Conservation (phyloP, 1,284 basidiomycete genomes). For the Marasmius sp. region DNA sequence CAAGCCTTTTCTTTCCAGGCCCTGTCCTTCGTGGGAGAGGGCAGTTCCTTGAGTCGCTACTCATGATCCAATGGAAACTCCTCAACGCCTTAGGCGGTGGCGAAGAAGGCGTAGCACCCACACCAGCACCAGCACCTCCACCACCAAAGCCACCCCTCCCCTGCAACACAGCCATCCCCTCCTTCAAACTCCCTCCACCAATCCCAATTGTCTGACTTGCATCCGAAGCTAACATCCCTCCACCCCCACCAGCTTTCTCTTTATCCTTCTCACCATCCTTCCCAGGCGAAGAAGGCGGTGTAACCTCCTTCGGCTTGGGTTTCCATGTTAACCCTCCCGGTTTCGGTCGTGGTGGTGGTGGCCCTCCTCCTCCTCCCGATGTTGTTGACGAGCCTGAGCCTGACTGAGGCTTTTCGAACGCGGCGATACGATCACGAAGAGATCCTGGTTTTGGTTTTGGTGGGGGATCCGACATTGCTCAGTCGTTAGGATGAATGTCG, state of each 20-base stretch:
- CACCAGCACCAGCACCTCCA: conserved; percentile 18
- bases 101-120: conserved; percentile 19
- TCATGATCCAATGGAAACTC: too few species aligned
- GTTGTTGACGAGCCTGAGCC: too few species aligned
- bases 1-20: too few species aligned
- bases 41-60: too few species aligned
- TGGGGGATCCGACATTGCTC: conserved; percentile 46
- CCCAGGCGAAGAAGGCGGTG: conserved; percentile 50
- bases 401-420: conserved; percentile 73
- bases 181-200: conserved; percentile 72
- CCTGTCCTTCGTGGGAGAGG: too few species aligned
- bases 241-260: conserved; percentile 24
- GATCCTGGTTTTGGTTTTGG: conserved; percentile 67
- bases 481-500: background rate
- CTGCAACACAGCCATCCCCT: conserved; percentile 90
- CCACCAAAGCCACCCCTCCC: conserved; percentile 80
- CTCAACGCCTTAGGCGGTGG: conserved; percentile 38
- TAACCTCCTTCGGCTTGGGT: conserved; percentile 45
- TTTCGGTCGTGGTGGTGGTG: conserved; percentile 63
- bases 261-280: conserved; percentile 14
- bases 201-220: conserved; percentile 77
- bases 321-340: conserved; percentile 71
- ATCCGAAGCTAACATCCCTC: conserved; percentile 78
- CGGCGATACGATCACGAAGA: conserved; percentile 79
- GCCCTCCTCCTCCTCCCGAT: conserved; percentile 51